Base-by-base conservation (phyloP, 495 filamentous ascomycete genomes). In the Letharia lupina region DNA sequence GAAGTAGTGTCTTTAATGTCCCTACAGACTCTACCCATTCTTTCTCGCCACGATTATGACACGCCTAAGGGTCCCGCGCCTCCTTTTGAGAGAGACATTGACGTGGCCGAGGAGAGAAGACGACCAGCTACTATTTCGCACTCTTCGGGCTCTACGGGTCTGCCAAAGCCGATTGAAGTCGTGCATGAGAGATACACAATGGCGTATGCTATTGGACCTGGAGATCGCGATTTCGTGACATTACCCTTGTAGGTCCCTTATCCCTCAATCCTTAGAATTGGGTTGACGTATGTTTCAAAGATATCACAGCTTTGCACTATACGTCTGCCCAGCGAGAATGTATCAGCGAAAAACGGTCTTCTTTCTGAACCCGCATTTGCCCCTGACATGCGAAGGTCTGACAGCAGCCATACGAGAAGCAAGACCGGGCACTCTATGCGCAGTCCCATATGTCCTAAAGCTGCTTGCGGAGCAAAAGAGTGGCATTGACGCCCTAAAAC, bases 361-460 rank as follows among this genome's bases (percentile, higher is more conserved):
- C 48, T 74, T 86, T 70, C 81, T 79, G 73, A 82, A 81, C 58
- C 75, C 79, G 6, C 69, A 78, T n/a, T 61, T 85, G 13, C 84
- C 83, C 1, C 42, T 85, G 39, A 86, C 84, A 5, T 77, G 76
- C 11, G 70, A 76, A 4, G 75, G 74, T 13, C 71, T 84, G 16
- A 69, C 78, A 2, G 69, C 76, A 13, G 80, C 78, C 23, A 68
- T 86, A 37, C 74, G 80, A 62, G 77, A 73, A 18, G 74, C 80
- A 11, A 71, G 72, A 35, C 78, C 80, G 0, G 78, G 84, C 48
- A 79, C 79, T 4, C 74, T 85, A 8, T 81, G 83, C 56, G 76
- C 77, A 1, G 84, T 87, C 3, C 83, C 83, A 2, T 87, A 86
- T 63, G 72, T 78, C n/a, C 71, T 86, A 16, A 82, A 85, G 64